These are phyloP conservation scores for Magnaporthiopsis incrustans DNA, from an alignment of 2,329 filamentous ascomycete genomes.

Conservation along the genomic window DNA sequence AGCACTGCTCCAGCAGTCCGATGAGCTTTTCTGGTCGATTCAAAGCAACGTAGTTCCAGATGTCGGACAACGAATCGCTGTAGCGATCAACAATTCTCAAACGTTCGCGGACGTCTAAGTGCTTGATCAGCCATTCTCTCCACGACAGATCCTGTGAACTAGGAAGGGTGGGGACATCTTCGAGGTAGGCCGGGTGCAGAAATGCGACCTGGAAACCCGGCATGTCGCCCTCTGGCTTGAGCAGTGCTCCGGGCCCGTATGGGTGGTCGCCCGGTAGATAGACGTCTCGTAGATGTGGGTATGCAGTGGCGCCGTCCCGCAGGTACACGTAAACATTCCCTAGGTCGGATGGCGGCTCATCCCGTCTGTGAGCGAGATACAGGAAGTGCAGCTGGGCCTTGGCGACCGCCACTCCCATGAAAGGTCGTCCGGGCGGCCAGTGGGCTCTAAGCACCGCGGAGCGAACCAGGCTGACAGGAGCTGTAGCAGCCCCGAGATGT, in stretches of 20 bases:
- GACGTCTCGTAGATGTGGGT: conserved; percentile 2
- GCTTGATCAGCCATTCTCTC: conserved; percentile 10
- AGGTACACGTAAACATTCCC: neutral
- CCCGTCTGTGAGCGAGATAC: conserved; percentile 11
- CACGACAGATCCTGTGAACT: neutral
- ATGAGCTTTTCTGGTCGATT: conserved; percentile 15
- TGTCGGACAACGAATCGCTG: neutral
- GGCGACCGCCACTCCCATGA: conserved; percentile 5
- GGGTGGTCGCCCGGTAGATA: conserved; percentile 12
- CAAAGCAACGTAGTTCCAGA: conserved; percentile 10
- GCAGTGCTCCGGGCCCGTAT: conserved; percentile 13
- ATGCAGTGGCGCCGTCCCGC: neutral
- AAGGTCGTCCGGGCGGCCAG: neutral
- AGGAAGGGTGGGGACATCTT: conserved; percentile 4
- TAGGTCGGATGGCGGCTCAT: neutral
- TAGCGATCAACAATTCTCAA: neutral
- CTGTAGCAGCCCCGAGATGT: conserved; percentile 4
- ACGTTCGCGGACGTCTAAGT: neutral
- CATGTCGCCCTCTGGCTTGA: conserved; percentile 11
- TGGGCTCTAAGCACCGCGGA: neutral
- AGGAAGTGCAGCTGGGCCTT: conserved; percentile 15
- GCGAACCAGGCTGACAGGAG: neutral
- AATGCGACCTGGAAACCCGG: conserved; percentile 9
- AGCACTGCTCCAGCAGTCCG: conserved; percentile 3
- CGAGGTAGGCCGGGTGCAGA: conserved; percentile 12